phyloP scores from a whole-genome alignment of 208 protist genomes.

The Lotmaria passim region DNA sequence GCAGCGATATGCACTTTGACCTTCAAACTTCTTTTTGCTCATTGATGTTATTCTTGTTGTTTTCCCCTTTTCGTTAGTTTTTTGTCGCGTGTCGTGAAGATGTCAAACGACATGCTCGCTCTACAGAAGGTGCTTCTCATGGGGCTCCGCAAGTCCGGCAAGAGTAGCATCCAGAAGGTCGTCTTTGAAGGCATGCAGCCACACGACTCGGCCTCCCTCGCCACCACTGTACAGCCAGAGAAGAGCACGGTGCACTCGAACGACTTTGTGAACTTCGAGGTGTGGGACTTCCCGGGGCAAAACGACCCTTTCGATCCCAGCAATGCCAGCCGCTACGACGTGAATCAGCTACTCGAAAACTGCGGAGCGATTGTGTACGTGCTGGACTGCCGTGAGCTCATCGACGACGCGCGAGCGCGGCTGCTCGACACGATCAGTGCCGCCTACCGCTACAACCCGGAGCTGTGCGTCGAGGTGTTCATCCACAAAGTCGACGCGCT shows the following conservation, averaged over 20 bases:
- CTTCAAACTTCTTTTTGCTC: not conserved
- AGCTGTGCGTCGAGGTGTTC: slow-evolving; percentile 87
- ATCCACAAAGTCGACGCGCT: slow-evolving; percentile 92
- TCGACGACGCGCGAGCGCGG: slow-evolving; percentile 79
- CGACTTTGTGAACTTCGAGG: slow-evolving; percentile 91
- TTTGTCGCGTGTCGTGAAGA: not conserved
- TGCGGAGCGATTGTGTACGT: slow-evolving; percentile 91
- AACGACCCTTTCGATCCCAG: slow-evolving; percentile 83
- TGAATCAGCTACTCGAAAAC: slow-evolving; percentile 76
- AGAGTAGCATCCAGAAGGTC: slow-evolving; percentile 92
- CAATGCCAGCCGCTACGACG: slow-evolving; percentile 60
- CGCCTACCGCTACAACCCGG: slow-evolving; percentile 73
- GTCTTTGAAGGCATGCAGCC: slow-evolving; percentile 91
- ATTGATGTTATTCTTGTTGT: slow-evolving; percentile 2
- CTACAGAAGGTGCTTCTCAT: slow-evolving; percentile 88
- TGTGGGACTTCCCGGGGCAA: slow-evolving; percentile 92
- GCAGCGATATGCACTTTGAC: too few relatives aligned
- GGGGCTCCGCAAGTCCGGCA: slow-evolving; percentile 89
- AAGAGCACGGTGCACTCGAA: slow-evolving; percentile 82
- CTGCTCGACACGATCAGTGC: slow-evolving; percentile 84
- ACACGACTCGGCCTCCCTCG: slow-evolving; percentile 80
- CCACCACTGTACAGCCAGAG: slow-evolving; percentile 83
- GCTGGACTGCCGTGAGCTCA: slow-evolving; percentile 85
- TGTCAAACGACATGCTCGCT: slow-evolving; percentile 46
- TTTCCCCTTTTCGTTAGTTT: slow-evolving; percentile 4